Base-by-base conservation (phyloP, 805 yeast genomes). In the Wickerhamiella shivajii region DNA sequence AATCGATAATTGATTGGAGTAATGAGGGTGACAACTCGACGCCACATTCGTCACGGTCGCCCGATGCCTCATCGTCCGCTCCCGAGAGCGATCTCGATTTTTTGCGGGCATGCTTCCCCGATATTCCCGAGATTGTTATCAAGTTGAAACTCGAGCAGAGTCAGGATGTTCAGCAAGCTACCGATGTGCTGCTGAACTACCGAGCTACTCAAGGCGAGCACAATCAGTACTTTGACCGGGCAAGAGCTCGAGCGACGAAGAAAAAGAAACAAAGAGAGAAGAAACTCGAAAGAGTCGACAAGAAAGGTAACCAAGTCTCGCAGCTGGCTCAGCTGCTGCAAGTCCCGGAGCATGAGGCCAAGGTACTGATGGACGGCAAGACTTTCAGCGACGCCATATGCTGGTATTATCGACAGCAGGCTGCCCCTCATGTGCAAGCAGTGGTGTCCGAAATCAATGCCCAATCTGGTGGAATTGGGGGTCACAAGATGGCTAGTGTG, bases 111-210 rank as follows among this genome's bases (percentile, higher is more conserved):
- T 30, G 36, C 21, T 39, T 36, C 30, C 43, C 39, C 12, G 18
- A 26, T 11, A 18, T 39, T 11, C 33, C 43, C 2, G 9, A 9
- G 10, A 27, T 26, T 1, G 18, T 27, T 1, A 21, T 34, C 6
- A 19, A 21, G 6, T 19, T 22, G 8, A 33, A 31, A 10, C 26
- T 37, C 17, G 21, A 20, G 14, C 14, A 17, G 15, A 15, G 29
- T 8, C 20, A 29, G 10, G 40, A 39, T 13, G 14, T 34, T 3
- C 40, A 37, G 10, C 30, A 27, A 29, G 39, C 43, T 9, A 33
- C 40, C 2, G 43, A 39, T 13, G 12, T 31, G n/a, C 34, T 39
- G 19, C 31, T 39, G 6, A 39, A 39, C 14, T 34, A 31, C 25
- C 29, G 24, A 4, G 29, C 32, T 3, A 6, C 34, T 5, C 24